Base-by-base conservation (phyloP, 257 asterid species). In the Hygrophila difformis region DNA sequence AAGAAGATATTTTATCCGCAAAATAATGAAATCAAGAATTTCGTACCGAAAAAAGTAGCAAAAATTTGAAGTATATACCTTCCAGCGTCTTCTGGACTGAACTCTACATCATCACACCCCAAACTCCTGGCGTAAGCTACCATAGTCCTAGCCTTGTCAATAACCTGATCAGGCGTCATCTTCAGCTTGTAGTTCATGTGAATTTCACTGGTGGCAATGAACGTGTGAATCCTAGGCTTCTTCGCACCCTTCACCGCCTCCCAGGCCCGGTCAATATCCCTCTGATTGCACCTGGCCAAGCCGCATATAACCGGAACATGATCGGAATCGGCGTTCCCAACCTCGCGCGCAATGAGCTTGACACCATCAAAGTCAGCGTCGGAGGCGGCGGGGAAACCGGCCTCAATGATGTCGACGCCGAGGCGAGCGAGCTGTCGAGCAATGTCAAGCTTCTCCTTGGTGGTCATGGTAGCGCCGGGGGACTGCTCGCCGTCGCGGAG, bases 401-500 rank as follows among this genome's bases (percentile, higher is more conserved):
- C 98, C 64, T 91, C 98, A 11, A 91, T 91, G 2, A 91, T 74
- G 61, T 91, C 98, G 8, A 91, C 98, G 5, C 98, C 96, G 18
- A 91, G 86, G 44, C 76, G 86, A 3, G 94, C 81, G 12, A 85
- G 87, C 76, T 69, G 91, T 16, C 86, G 76, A 12, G 98, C 96
- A 21, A 89, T 78, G 40, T 75, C 88, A 6, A 89, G 79, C 76
- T 89, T 89, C 75, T 89, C 94, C 60, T 85, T 73, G 6, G 84
- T 75, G 35, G 96, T 89, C 92, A 89, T 86, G 46, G 98, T 89
- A 54, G 98, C 98, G 12, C 96, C 98, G 12, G 98, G 98, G 8
- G 98, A 89, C 67, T 89, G 98, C 54, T 89, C 98, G 19, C 98
- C 98, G 58, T 89, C 98, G 16, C 98, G 92, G 67, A 85, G 86